These are phyloP conservation scores for Saccharomyces hybrid DNA, from an alignment of 1,139 yeast genomes.

Conservation along the genomic window DNA sequence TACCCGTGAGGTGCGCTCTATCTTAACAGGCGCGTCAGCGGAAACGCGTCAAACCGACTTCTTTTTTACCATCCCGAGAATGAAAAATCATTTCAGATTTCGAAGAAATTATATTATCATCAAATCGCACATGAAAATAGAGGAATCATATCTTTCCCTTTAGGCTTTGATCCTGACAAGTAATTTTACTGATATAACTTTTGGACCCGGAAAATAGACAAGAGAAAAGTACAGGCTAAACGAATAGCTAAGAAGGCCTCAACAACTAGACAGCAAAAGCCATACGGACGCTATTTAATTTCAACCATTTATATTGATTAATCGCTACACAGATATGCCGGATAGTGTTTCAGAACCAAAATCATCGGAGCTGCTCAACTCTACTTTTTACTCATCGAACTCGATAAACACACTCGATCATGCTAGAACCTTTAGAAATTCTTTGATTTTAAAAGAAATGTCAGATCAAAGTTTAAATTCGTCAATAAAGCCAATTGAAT, in stretches of 20 bases:
- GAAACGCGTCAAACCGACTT: not conserved
- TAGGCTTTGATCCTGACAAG: not conserved
- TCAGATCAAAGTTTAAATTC: slow-evolving; percentile 15
- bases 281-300: not conserved
- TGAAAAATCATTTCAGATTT: not conserved
- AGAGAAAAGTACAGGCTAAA: not conserved
- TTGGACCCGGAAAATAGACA: not conserved
- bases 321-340: not conserved
- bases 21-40: not conserved
- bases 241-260: not conserved
- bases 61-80: not conserved
- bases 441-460: slow-evolving; percentile 35
- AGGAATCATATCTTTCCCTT: too few species aligned
- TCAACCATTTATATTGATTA: not conserved
- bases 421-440: slow-evolving; percentile 41
- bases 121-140: too few species aligned
- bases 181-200: not conserved
- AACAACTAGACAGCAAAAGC: not conserved
- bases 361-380: slow-evolving; percentile 9
- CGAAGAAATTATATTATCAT: not conserved
- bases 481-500: slow-evolving; percentile 6
- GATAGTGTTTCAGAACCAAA: not conserved
- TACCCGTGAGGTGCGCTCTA: not conserved
- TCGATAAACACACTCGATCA: slow-evolving; percentile 35
- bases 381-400: slow-evolving; percentile 29